A percentile compares a stretch with the other conserved stretches of the same genome.
Evolutionary conservation across 2,329 filamentous ascomycete species (phyloP).

Genomic region (Teratosphaeria epicoccoides): DNA sequence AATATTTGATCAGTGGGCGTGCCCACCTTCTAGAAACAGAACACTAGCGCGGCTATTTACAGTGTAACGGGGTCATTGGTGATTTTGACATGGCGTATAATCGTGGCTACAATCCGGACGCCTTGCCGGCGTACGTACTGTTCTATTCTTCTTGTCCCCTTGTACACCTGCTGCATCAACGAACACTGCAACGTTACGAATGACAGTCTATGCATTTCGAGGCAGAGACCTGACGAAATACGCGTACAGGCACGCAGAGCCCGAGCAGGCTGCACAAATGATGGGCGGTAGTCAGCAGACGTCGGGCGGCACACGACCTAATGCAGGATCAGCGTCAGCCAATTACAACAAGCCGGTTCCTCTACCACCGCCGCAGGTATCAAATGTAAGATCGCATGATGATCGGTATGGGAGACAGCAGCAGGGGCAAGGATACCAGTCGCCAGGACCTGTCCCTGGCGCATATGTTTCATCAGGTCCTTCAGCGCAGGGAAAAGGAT

Average conservation of each 20-base stretch:
- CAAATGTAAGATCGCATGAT: constrained; percentile 27
- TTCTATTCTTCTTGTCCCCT: background rate
- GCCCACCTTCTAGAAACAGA: background rate
- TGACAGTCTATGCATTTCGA: background rate
- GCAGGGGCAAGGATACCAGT: constrained; percentile 19
- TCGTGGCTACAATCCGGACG: constrained; percentile 83
- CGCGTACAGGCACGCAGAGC: constrained; percentile 56
- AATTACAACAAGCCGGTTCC: constrained; percentile 34
- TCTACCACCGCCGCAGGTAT: constrained; percentile 24
- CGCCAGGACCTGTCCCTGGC: constrained; percentile 26
- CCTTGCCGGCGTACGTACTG: constrained; percentile 69
- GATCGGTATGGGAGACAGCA: constrained; percentile 24
- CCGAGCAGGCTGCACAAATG: constrained; percentile 45
- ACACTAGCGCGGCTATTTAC: background rate
- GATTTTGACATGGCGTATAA: constrained; percentile 75
- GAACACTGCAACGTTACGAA: background rate
- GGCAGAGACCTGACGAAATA: constrained; percentile 12
- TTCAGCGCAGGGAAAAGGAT: constrained; percentile 16
- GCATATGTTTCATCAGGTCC: constrained; percentile 27
- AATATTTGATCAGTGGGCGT: background rate
- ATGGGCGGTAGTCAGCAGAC: constrained; percentile 15
- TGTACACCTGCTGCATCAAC: background rate
- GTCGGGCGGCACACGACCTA: constrained; percentile 11
- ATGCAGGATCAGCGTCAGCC: constrained; percentile 22
- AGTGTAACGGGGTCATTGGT: background rate